These are phyloP conservation scores for Apostasia ramifera DNA, from an alignment of 106 monocot genomes.

Conservation along the genomic window DNA sequence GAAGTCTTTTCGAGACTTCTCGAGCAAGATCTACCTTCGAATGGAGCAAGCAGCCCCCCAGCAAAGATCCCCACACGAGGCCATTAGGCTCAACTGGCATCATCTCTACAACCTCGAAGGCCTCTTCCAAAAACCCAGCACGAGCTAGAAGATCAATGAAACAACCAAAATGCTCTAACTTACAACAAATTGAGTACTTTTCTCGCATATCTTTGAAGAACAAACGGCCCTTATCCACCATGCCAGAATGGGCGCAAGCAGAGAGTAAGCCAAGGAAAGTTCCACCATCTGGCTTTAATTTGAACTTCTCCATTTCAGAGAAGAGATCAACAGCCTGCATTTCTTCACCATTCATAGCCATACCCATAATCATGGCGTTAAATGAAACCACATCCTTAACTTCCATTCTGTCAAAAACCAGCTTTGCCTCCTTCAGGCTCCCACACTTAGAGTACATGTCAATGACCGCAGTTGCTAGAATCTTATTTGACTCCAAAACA, in stretches of 20 bases:
- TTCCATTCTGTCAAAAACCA: slow-evolving; percentile 45
- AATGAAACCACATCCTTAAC: slow-evolving; percentile 52
- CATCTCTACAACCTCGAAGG: slow-evolving; percentile 16
- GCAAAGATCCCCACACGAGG: slow-evolving; percentile 37
- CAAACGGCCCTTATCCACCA: slow-evolving; percentile 22
- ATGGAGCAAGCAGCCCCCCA: slow-evolving; percentile 29
- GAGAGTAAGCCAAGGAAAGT: slow-evolving; percentile 31
- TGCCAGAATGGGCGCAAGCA: slow-evolving; percentile 32
- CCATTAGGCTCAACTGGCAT: slow-evolving; percentile 29
- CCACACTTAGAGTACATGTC: slow-evolving; percentile 86
- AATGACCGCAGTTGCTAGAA: slow-evolving; percentile 50
- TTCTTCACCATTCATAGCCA: slow-evolving; percentile 47
- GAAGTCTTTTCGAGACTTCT: slow-evolving; percentile 12
- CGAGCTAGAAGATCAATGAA: slow-evolving; percentile 37
- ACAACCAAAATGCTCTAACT: slow-evolving; percentile 32
- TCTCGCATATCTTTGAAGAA: slow-evolving; percentile 23
- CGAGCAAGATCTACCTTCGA: slow-evolving; percentile 20
- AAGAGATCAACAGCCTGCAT: slow-evolving; percentile 38
- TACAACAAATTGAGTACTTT: slow-evolving; percentile 12
- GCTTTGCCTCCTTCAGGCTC: slow-evolving; percentile 30
- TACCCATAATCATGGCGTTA: slow-evolving; percentile 60
- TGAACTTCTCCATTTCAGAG: slow-evolving; percentile 21
- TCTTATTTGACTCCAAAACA: slow-evolving; percentile 18
- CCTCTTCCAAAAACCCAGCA: slow-evolving; percentile 23
- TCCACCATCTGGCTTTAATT: slow-evolving; percentile 21